Evolutionary conservation across 441 rosid species (phyloP), one percentile per base, ranked within the genome.

Genomic region (Arabidopsis hybrid): DNA sequence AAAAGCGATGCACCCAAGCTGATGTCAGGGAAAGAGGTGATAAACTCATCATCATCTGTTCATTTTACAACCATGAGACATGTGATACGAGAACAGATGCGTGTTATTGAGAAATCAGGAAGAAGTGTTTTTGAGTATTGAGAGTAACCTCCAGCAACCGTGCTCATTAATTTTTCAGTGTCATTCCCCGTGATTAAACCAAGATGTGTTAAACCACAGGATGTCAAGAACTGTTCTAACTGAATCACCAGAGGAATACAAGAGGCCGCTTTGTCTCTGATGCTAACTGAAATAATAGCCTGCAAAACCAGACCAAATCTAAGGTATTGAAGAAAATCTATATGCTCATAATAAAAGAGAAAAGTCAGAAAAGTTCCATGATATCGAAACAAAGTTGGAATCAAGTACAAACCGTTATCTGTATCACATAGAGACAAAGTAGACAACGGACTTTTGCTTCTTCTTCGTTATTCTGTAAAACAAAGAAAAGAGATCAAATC

Each of bases 1-100:
- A 93, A 80, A 80, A 92, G 90, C 55, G 87, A 78, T 65, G 95
- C 98, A 64, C 98, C 98, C 64, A 81, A 89, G 60, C 81, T 84
- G 79, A 86, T 75, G 75, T 83, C 80, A 72, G 86, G 79, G 65
- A 81, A 81, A 59, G 72, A 76, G 59, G 55, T 82, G 80, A 69
- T 35, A 77, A 72, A 84, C 81, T 85, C 89, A 59, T 85, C 89
- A 61, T 85, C 85, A 7, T 85, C 97, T 87, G 82, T 62, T 58
- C 65, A 71, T 46, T 62, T 39, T 66, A 63, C 35, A 66, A 60
- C 65, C 21, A 47, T 56, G 40, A 59, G 78, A 47, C 7, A 61
- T 45, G 14, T 61, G 69, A 43, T 14, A 60, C 32, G 49, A 51
- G 42, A 67, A 68, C 60, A 34, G 29, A 60, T 59, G 53, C 7